These are phyloP conservation scores for Erythrophleum fordii DNA, from an alignment of 306 rosid genomes.

Conservation along the genomic window DNA sequence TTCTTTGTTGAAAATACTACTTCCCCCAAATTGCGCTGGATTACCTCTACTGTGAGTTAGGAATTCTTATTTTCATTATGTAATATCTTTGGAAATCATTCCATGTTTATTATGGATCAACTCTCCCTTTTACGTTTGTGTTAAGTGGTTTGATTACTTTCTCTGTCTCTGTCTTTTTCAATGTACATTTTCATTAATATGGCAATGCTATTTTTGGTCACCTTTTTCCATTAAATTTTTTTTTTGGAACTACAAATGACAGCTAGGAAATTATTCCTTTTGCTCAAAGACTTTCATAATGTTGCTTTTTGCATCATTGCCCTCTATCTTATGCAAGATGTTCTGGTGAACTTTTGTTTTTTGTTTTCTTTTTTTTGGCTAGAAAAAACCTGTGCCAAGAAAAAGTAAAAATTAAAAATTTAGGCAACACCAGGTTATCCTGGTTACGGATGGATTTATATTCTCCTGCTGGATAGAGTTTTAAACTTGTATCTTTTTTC, in stretches of 20 bases:
- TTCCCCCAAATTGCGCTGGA: slow-evolving; percentile 82
- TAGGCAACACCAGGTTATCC: neutral
- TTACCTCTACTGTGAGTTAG: slow-evolving; percentile 77
- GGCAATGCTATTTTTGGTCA: neutral
- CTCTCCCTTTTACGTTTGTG: slow-evolving; percentile 4
- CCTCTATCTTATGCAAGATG: neutral
- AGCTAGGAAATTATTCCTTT: neutral
- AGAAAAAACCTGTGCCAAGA: neutral
- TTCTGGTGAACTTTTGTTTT: neutral
- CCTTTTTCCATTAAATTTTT: neutral
- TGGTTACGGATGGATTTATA: neutral
- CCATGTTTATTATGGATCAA: slow-evolving; percentile 21
- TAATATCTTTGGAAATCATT: slow-evolving; percentile 5
- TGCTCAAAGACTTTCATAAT: neutral
- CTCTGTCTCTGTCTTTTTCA: neutral
- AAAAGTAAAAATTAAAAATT: neutral
- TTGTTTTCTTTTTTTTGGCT: too few species aligned
- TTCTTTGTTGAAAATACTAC: slow-evolving; percentile 86
- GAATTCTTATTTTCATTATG: neutral
- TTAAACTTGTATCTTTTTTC: neutral
- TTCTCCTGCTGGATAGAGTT: neutral
- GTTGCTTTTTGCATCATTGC: neutral
- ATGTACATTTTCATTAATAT: neutral
- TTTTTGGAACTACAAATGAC: slow-evolving; percentile 18
- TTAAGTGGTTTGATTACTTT: neutral